Conservation (phyloP, 805 yeast genomes). For the Wickerhamomyces alni region DNA sequence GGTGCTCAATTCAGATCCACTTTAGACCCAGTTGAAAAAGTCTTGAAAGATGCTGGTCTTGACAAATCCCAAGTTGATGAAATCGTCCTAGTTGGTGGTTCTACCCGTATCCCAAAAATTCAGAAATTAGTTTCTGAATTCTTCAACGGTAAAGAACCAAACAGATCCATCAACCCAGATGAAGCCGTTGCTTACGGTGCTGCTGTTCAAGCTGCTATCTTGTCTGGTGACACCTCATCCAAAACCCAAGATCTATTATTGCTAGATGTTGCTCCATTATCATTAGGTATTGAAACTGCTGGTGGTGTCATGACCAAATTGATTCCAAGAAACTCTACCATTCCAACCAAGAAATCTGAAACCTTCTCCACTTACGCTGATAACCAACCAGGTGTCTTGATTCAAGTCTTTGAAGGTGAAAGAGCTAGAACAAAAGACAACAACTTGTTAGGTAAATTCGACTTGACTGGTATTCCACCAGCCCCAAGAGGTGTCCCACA, state of each 20-base stretch:
- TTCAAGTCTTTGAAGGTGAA: conserved; percentile 98
- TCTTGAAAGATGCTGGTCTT: conserved; percentile 81
- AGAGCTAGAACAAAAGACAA: conserved; percentile 94
- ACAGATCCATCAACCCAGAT: conserved; percentile 95
- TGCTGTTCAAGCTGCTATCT: conserved; percentile 96
- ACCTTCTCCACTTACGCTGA: conserved; percentile 95
- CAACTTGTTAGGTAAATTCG: conserved; percentile 95
- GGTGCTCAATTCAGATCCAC: conserved; percentile 92
- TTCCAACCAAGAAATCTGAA: conserved; percentile 97
- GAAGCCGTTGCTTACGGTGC: conserved; percentile 99
- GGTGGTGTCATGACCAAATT: conserved; percentile 99
- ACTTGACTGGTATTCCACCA: conserved; percentile 94
- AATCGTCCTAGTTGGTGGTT: conserved; percentile 95
- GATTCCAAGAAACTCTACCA: conserved; percentile 94
- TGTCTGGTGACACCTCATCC: conserved; percentile 92
- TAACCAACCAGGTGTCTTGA: conserved; percentile 97
- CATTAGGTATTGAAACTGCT: conserved; percentile 97
- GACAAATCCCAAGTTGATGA: conserved; percentile 89
- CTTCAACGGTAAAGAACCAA: conserved; percentile 97
- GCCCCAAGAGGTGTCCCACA: conserved; percentile 99
- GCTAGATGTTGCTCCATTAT: conserved; percentile 96
- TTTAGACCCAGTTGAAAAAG: conserved; percentile 92
- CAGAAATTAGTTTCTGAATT: conserved; percentile 93
- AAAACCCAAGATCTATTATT: conserved; percentile 93
- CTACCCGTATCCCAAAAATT: conserved; percentile 96